phyloP scores from a whole-genome alignment of 139 green algal genomes.

The Asterochloris sp. region DNA sequence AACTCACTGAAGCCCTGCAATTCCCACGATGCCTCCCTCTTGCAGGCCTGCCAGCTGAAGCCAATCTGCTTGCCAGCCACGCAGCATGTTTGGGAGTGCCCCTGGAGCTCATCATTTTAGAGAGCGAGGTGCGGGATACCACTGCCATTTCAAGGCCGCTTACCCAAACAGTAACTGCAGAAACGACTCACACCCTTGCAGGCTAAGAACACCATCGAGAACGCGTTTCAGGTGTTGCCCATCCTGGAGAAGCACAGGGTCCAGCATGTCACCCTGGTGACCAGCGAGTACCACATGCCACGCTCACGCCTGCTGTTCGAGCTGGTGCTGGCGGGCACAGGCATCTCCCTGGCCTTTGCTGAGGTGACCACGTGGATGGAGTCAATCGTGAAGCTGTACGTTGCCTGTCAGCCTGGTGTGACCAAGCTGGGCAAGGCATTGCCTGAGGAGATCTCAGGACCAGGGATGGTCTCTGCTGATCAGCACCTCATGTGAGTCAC shows the following conservation, averaged over 20 bases:
- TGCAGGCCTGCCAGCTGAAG: conserved; percentile 14
- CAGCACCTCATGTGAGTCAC: too few species aligned
- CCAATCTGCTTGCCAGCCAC: background rate
- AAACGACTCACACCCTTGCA: background rate
- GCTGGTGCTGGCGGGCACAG: background rate
- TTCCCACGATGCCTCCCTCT: background rate
- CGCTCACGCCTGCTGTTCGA: conserved; percentile 11
- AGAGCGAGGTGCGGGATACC: too few species aligned
- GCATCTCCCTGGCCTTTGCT: background rate
- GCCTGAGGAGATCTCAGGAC: too few species aligned
- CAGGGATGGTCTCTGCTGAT: too few species aligned
- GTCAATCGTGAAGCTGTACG: too few species aligned
- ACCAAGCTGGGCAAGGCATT: too few species aligned
- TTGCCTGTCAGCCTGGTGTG: too few species aligned
- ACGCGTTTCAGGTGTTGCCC: conserved; percentile 2
- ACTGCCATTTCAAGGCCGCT: too few species aligned
- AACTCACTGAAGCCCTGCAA: background rate
- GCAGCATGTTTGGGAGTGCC: too few species aligned
- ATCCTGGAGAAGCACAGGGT: background rate
- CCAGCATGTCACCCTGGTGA: background rate
- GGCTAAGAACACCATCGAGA: conserved; percentile 11
- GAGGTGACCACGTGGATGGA: background rate
- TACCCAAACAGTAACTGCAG: background rate
- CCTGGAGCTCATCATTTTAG: too few species aligned
- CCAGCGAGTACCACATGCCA: conserved; percentile 18